These are phyloP conservation scores for Penicillium coprophilum DNA, from an alignment of 495 filamentous ascomycete species.

Conservation along the genomic window DNA sequence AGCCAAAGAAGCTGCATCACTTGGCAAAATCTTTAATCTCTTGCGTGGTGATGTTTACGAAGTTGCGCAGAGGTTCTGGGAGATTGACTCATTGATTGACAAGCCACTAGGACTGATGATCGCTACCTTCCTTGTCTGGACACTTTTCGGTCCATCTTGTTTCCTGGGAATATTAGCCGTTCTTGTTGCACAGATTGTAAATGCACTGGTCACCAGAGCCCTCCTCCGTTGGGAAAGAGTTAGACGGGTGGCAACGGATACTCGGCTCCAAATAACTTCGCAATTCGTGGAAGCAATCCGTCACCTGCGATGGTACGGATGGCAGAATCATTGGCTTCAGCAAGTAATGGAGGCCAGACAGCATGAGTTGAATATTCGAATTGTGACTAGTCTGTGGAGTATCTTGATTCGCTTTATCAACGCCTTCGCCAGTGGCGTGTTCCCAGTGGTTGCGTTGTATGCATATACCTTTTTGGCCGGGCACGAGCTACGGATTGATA, in stretches of 20 bases:
- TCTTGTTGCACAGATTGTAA: constrained; percentile 61
- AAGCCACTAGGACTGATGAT: constrained; percentile 68
- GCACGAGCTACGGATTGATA: constrained; percentile 64
- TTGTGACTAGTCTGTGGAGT: constrained; percentile 62
- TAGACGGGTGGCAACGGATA: constrained; percentile 67
- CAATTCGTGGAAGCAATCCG: constrained; percentile 82
- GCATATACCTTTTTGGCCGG: constrained; percentile 71
- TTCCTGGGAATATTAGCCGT: constrained; percentile 68
- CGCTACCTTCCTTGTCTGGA: constrained; percentile 68
- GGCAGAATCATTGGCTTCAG: constrained; percentile 76
- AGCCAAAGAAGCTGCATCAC: constrained; percentile 62
- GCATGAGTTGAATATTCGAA: constrained; percentile 61
- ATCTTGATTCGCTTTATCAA: constrained; percentile 62
- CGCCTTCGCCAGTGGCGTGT: constrained; percentile 61
- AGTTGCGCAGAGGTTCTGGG: constrained; percentile 80
- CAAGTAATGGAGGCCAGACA: constrained; percentile 69
- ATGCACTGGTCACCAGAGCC: constrained; percentile 58
- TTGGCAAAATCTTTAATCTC: constrained; percentile 82
- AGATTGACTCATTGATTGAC: constrained; percentile 64
- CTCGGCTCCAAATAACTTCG: constrained; percentile 67
- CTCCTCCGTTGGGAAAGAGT: constrained; percentile 62
- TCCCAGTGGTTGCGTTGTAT: constrained; percentile 76
- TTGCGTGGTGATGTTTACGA: constrained; percentile 80
- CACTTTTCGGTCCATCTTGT: constrained; percentile 75
- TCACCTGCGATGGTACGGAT: constrained; percentile 85